Base-by-base conservation (phyloP, 108 stramenopile species). In the Cyclostephanos tholiformis region DNA sequence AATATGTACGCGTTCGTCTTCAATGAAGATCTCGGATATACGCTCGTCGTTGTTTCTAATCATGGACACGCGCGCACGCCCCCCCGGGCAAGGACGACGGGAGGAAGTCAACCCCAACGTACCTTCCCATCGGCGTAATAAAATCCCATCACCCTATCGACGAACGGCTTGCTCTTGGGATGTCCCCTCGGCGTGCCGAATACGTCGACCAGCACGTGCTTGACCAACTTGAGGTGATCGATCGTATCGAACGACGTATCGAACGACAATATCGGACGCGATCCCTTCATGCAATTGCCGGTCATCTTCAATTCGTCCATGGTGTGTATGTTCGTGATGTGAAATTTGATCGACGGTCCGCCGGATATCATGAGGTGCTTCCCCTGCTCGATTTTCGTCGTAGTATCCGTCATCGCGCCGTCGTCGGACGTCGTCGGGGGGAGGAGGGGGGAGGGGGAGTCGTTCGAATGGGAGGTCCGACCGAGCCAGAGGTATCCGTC, bases 291-390 rank as follows among this genome's bases (percentile, higher is more conserved):
- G 77, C 97, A 97, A 76, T 99, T 99, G 11, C 99, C 99, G 22
- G 98, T 98, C 29, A 99, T 78, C 66, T 90, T 87, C 26, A 99
- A 87, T 82, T 99, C 99, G 84, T 99, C 99, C 98, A 99, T 98
- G 49, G 99, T 99, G 80, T 99, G 99, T 56, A 98, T 89, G 84
- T 99, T 99, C 20, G 93, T 82, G 2, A 99, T 85, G 68, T 96
- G 97, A 72, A 99, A 99, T 74, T 96, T 96, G 60, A 86, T 93
- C 43, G 87, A 88, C 26, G 99, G 99, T 17, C 99, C 99, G 26
- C 78, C 63, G 14, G 92, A 80, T 16, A 69, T 75, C 81, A 82
- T 82, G 17, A 82, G 71, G 22, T 23, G 53, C 32, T 67, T 74
- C 58, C 72, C 76, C 26, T 30, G 44, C 46, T 32, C 17, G 39